Base-by-base conservation (phyloP, 1,284 basidiomycete species). In the Leccinum subrobustum region DNA sequence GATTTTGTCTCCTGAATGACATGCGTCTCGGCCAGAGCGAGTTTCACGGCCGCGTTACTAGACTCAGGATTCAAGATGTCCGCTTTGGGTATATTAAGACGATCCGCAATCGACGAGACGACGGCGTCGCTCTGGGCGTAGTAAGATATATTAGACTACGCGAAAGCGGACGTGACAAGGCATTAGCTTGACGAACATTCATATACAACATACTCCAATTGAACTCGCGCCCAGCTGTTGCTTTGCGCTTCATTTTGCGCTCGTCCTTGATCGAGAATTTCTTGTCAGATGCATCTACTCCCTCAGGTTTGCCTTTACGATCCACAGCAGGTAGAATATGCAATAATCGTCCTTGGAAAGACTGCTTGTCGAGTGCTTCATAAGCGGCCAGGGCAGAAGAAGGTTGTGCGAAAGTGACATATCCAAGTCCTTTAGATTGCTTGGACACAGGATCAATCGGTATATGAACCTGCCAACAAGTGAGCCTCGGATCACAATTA, bases 171-270 rank as follows among this genome's bases (percentile, higher is more conserved):
- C 47, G 58, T n/a, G 33, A 61, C 56, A 66, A 18, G 55, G 35
- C 52, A 54, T 62, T 59, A 56, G 65, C 58, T 63, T 35, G 66
- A 89, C 92, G 76, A 78, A 95, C 95, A 81, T 97, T 98, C 94
- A 98, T 96, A 73, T 96, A 98, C 63, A 98, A 75, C 81, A 94
- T 92, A 52, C 89, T 89, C 96, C 96, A 99, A 75, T 96, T 97
- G 71, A 98, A 96, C 63, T 94, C 93, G 66, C 88, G 89, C 37
- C 88, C 87, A 6, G 91, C 88, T 27, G 77, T 80, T 14, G 87
- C 81, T 73, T 92, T 96, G 64, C 87, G 81, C 73, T 91, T 89
- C 48, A 84, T 83, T 14, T 84, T 80, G 63, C 82, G 83, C 67
- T 93, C 90, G 48, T 87, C 85, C 72, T 91, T 92, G 51, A 91